Conservation (phyloP, 2,329 filamentous ascomycete genomes). For the Periconia macrospinosa region DNA sequence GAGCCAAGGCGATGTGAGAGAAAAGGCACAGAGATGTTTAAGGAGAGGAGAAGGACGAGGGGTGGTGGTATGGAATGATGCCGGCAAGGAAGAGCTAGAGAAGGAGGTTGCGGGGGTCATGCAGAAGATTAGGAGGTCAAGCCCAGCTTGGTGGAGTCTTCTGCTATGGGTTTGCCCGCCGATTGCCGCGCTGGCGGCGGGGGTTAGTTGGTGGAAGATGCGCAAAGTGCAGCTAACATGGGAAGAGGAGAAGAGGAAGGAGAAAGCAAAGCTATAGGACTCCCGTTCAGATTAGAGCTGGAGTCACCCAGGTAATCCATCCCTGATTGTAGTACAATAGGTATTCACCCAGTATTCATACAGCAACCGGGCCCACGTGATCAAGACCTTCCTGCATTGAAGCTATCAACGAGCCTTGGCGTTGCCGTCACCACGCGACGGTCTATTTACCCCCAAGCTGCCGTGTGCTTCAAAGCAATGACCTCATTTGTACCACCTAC, state of each 20-base stretch:
- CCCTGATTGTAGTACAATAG: not conserved
- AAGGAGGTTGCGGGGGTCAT: conserved; percentile 69
- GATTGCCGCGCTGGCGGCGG: conserved; percentile 67
- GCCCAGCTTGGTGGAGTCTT: conserved; percentile 85
- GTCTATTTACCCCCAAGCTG: too few relatives aligned
- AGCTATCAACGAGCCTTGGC: too few relatives aligned
- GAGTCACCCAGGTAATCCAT: not conserved
- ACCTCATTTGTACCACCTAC: not conserved
- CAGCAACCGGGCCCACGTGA: too few relatives aligned
- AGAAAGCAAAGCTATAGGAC: conserved; percentile 61
- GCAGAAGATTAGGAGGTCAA: conserved; percentile 60
- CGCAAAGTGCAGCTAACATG: conserved; percentile 70
- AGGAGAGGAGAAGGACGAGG: conserved; percentile 66
- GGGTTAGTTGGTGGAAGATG: conserved; percentile 75
- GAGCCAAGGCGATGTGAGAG: conserved; percentile 82
- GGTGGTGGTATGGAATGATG: conserved; percentile 90
- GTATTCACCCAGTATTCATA: too few relatives aligned
- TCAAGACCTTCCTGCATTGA: too few relatives aligned
- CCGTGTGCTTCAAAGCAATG: not conserved
- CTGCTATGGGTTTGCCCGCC: conserved; percentile 70
- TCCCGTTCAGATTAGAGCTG: not conserved
- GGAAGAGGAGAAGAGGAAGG: conserved; percentile 60
- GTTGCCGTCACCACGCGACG: too few relatives aligned
- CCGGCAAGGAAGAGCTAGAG: conserved; percentile 69
- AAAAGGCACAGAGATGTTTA: conserved; percentile 77